phyloP scores from a whole-genome alignment of 1,284 basidiomycete species.

The Cryptococcus sp. region DNA sequence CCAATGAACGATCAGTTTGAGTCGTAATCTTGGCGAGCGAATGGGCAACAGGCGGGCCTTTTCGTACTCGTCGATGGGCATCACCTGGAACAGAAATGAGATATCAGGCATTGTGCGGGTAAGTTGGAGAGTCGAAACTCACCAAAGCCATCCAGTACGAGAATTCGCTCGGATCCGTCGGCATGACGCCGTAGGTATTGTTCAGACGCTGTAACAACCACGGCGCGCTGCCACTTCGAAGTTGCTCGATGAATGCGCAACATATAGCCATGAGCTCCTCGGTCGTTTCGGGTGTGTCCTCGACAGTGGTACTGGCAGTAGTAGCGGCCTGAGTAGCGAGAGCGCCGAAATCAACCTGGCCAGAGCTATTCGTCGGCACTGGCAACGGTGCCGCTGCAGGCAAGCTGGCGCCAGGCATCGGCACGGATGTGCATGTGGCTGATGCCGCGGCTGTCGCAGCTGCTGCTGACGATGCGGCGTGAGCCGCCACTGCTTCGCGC shows the following conservation, averaged over 20 bases:
- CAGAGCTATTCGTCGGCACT: not conserved
- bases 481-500: conserved; percentile 22
- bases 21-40: conserved; percentile 71
- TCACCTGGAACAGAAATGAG: conserved; percentile 56
- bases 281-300: conserved; percentile 57
- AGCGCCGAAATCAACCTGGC: conserved; percentile 14
- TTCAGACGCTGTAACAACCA: conserved; percentile 87
- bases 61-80: conserved; percentile 94
- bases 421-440: not conserved
- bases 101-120: not conserved
- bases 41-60: conserved; percentile 93
- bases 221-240: conserved; percentile 79
- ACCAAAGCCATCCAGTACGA: conserved; percentile 87
- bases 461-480: conserved; percentile 21
- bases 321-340: conserved; percentile 14
- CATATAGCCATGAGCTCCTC: conserved; percentile 74
- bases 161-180: conserved; percentile 63
- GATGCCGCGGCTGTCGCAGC: conserved; percentile 15
- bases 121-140: conserved; percentile 24
- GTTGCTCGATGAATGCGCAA: conserved; percentile 73
- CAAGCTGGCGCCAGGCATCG: not conserved
- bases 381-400: not conserved
- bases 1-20: conserved; percentile 87
- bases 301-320: conserved; percentile 8
- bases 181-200: conserved; percentile 71